Evolutionary conservation across 225 moss, liverwort and hornwort species (phyloP).

Genomic region (Bryum argenteum): DNA sequence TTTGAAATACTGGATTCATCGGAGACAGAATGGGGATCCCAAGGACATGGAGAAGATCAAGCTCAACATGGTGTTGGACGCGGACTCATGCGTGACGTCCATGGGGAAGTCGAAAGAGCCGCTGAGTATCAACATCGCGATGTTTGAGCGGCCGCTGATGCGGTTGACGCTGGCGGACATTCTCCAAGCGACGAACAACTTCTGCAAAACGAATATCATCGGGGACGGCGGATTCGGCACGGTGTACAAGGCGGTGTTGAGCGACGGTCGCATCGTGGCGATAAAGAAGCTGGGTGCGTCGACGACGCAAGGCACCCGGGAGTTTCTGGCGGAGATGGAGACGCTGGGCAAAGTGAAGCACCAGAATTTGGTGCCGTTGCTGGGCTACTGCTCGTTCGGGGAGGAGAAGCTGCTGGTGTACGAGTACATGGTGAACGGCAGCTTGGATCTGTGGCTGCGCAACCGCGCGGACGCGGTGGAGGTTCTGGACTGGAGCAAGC

Average conservation of each 20-base stretch:
- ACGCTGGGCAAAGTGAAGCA: constrained; percentile 93
- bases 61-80: constrained; percentile 72
- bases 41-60: constrained; percentile 74
- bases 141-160: constrained; percentile 88
- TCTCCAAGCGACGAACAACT: constrained; percentile 81
- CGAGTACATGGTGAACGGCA: constrained; percentile 93
- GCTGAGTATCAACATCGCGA: constrained; percentile 84
- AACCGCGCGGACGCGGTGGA: constrained; percentile 84
- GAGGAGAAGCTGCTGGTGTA: constrained; percentile 93
- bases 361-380: constrained; percentile 70
- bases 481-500: constrained; percentile 77
- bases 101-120: constrained; percentile 75
- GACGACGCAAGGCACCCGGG: constrained; percentile 77
- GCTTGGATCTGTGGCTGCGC: constrained; percentile 82
- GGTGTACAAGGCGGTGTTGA: constrained; percentile 81
- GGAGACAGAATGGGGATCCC: constrained; percentile 25
- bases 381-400: constrained; percentile 88
- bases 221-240: constrained; percentile 94
- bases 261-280: constrained; percentile 75
- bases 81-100: constrained; percentile 54
- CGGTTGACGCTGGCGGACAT: constrained; percentile 81
- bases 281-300: constrained; percentile 89
- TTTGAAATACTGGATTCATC: constrained; percentile 39
- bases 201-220: constrained; percentile 89
- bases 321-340: constrained; percentile 93